Base-by-base conservation (phyloP, 768 basidiomycete genomes). In the Leccinum incarnatum region DNA sequence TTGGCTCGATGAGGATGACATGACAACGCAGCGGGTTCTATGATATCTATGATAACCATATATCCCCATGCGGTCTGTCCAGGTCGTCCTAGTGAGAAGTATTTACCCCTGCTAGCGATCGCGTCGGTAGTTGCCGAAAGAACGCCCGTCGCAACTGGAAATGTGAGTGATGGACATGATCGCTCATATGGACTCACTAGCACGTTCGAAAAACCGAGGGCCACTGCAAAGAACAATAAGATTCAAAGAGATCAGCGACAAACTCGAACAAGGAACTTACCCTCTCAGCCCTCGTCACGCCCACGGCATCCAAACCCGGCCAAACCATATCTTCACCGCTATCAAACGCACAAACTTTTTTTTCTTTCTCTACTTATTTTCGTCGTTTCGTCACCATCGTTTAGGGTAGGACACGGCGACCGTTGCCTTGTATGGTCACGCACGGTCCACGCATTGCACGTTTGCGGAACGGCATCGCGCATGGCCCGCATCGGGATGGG, bases 41-140 rank as follows among this genome's bases (percentile, higher is more conserved):
- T 25, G 59, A 58, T 67, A 64, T 67, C 59, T 64, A 30, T 36
- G 48, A 27, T 42, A 19, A 57, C 27, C 23, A 47, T 52, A 45
- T 56, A 58, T 55, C 57, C 63, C 51, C 9, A 63, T 67, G 32
- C 14, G 60, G 65, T 62, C 45, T 6, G 19, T 37, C 45, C 52
- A 54, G 59, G 46, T 34, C 34, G 48, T 50, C 8, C 25, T 57
- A 32, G 47, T 45, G 42, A 56, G 47, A 58, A 60, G 59, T 19
- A 21, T 7, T 9, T 34, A 11, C 19, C 19, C 25, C 54, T 53
- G 37, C 51, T 47, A 32, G 7, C 50, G 67, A 67, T 68, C 67
- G 55, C 62, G 42, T 45, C 42, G 54, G 54, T 66, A 29, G 55
- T 60, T 58, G 53, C 67, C 54, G 59, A 60, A 34, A 53, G 42